These are phyloP conservation scores for Fusarium ramigenum DNA, from an alignment of 2,329 filamentous ascomycete species.

Conservation along the genomic window DNA sequence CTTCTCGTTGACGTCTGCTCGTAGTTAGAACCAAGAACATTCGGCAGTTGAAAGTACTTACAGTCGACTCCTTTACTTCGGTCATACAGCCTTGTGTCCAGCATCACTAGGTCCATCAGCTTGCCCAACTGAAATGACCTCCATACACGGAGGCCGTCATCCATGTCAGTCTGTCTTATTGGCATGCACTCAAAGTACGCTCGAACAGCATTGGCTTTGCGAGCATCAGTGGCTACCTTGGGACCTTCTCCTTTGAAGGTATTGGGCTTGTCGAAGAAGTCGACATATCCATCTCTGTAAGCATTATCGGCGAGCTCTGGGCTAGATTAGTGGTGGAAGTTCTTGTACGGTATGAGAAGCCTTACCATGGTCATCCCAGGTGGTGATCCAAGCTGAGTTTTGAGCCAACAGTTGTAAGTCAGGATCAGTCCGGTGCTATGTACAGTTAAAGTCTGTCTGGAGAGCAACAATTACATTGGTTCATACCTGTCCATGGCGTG, in stretches of 20 bases:
- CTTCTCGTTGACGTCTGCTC: background rate
- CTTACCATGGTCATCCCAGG: background rate
- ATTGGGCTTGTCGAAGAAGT: background rate
- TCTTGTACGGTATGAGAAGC: accelerated
- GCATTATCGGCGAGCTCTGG: background rate
- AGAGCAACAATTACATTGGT: accelerated
- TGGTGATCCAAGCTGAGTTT: background rate
- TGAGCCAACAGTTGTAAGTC: background rate
- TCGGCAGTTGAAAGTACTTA: background rate
- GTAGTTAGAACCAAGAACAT: accelerated
- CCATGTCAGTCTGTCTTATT: background rate
- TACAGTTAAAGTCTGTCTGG: accelerated
- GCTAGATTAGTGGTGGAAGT: accelerated
- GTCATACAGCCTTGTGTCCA: background rate
- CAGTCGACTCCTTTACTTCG: background rate
- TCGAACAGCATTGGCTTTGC: background rate
- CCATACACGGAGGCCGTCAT: background rate
- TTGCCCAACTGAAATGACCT: background rate
- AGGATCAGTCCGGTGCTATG: background rate
- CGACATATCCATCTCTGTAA: background rate
- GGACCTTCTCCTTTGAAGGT: background rate
- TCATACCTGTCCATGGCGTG: background rate
- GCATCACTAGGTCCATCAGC: background rate
- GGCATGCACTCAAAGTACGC: constrained; percentile 11
- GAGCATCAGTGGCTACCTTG: background rate